Base-by-base conservation (phyloP, 345 rosid species). In the Fremontodendron californicum region DNA sequence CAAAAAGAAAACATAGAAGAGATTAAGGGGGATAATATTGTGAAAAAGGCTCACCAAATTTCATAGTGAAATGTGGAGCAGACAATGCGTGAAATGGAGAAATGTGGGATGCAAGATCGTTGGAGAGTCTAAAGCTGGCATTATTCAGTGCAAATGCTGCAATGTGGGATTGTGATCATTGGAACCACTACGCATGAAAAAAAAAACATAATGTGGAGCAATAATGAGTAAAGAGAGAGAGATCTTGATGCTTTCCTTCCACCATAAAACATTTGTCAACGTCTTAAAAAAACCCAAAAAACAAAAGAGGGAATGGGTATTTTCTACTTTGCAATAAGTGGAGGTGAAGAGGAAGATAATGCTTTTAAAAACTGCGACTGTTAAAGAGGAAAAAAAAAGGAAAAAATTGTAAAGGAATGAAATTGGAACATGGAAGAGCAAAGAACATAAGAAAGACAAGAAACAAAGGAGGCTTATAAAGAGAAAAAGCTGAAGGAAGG, bases 51-150 rank as follows among this genome's bases (percentile, higher is more conserved):
- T 51, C 57, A 82, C 85, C 80, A 29, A 52, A 73, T 54, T 74
- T 79, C 85, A 82, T 82, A 57, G 72, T 46, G 40, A 79, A 65
- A 82, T 40, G 7, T 76, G 10, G 74, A 52, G 64, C 48, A 60
- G 72, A 63, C 31, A 76, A 71, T 52, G 66, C 71, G 75, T 25
- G 23, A 78, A 42, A 48, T 64, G 78, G n/a, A n/a, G n/a, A 63
- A 64, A 15, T 10, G 66, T 3, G 51, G 75, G 43, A 27, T 43
- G 31, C 70, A 27, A 48, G 54, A 67, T 42, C 16, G 55, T 57
- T 18, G 69, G 70, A 35, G 70, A 63, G 70, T 60, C 40, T 29
- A 76, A 54, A 71, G 75, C 68, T 46, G 33, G 73, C 79, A 76
- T 80, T 76, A 58, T 63, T 76, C 75, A 71, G 48, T 37, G 61